Conservation (phyloP, 2,329 filamentous ascomycete species). For the Fusarium proliferatum region DNA sequence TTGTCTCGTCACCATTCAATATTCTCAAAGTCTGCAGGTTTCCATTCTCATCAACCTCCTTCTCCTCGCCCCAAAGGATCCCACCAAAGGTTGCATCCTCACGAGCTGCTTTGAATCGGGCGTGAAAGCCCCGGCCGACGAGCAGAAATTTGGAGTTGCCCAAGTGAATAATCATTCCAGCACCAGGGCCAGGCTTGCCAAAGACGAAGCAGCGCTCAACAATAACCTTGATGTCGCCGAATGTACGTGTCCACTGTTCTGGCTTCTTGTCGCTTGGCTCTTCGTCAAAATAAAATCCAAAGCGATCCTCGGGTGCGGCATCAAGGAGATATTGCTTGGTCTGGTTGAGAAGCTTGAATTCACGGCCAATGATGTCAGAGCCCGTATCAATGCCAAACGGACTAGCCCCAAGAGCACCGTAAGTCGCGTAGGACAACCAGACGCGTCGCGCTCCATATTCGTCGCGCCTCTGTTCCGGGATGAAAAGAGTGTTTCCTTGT, state of each 20-base stretch:
- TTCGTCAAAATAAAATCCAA: slow-evolving; percentile 55
- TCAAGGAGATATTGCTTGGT: slow-evolving; percentile 44
- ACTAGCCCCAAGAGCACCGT: slow-evolving; percentile 51
- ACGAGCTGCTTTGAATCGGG: slow-evolving; percentile 47
- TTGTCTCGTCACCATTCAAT: slow-evolving; percentile 56
- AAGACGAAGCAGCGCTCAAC: slow-evolving; percentile 55
- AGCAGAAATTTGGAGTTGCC: slow-evolving; percentile 50
- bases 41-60: slow-evolving; percentile 50
- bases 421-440: slow-evolving; percentile 56
- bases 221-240: slow-evolving; percentile 50
- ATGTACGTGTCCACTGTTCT: slow-evolving; percentile 44
- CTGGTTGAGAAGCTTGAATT: slow-evolving; percentile 49
- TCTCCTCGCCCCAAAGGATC: slow-evolving; percentile 52
- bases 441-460: slow-evolving; percentile 56
- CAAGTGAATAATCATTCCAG: slow-evolving; percentile 54
- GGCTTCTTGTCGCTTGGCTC: slow-evolving; percentile 34
- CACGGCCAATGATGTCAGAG: slow-evolving; percentile 44
- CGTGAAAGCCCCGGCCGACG: slow-evolving; percentile 54
- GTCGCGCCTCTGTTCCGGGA: slow-evolving; percentile 63
- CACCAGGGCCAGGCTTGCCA: slow-evolving; percentile 52
- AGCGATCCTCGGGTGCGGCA: slow-evolving; percentile 46
- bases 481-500: slow-evolving; percentile 58
- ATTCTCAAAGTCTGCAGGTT: slow-evolving; percentile 48
- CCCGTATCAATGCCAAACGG: slow-evolving; percentile 56
- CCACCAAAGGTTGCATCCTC: slow-evolving; percentile 52